A percentile compares a stretch with the other conserved stretches of the same genome.
Conservation (phyloP, 2,329 filamentous ascomycete genomes). For the Curvularia eragrostidis region DNA sequence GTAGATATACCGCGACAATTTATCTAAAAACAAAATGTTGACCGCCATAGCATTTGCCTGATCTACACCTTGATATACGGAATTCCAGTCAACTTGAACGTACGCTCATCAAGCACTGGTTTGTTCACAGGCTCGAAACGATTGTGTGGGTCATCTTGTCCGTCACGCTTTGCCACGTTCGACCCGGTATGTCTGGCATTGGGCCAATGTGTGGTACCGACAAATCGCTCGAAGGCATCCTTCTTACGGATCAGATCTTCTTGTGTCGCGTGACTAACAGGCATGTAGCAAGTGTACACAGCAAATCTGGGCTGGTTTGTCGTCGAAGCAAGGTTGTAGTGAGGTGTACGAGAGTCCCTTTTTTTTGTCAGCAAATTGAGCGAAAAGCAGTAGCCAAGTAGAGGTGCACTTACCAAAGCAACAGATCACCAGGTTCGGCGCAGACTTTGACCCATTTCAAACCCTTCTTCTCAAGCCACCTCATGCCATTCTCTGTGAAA, state of each 20-base stretch:
- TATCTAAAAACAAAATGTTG: neutral
- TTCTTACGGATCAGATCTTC: constrained; percentile 46
- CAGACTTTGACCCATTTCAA: constrained; percentile 51
- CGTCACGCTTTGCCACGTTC: constrained; percentile 42
- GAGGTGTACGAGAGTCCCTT: constrained; percentile 51
- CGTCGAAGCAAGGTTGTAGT: constrained; percentile 44
- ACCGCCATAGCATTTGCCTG: neutral
- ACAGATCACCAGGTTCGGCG: constrained; percentile 54
- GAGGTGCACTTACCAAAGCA: constrained; percentile 41
- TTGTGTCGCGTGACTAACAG: constrained; percentile 43
- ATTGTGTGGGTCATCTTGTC: constrained; percentile 44
- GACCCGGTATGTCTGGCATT: constrained; percentile 45
- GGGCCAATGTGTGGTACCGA: constrained; percentile 47
- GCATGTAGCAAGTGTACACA: constrained; percentile 50
- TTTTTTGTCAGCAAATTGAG: neutral
- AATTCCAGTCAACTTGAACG: constrained; percentile 58
- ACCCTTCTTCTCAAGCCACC: constrained; percentile 53
- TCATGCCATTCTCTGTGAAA: constrained; percentile 43
- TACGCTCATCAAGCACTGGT: constrained; percentile 51
- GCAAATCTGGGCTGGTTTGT: constrained; percentile 39
- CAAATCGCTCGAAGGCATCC: constrained; percentile 18
- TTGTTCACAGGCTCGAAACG: constrained; percentile 51
- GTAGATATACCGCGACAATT: too few relatives aligned
- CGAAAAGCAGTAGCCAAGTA: neutral
- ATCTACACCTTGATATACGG: constrained; percentile 49